Evolutionary conservation across 2,329 filamentous ascomycete genomes (phyloP).

Genomic region (Penicillium hordei): DNA sequence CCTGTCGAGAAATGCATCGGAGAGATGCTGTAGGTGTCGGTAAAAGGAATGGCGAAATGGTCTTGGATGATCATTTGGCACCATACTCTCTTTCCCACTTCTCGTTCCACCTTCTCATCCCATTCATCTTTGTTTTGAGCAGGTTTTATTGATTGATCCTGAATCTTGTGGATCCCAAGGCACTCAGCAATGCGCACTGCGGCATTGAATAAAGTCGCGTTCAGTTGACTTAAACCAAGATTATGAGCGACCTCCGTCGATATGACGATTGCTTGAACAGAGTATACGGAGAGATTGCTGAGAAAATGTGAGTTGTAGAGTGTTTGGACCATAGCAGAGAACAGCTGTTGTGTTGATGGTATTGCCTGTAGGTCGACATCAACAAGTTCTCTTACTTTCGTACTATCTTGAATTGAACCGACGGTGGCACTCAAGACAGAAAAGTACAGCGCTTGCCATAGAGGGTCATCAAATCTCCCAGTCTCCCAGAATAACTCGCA

Average conservation of each 20-base stretch:
- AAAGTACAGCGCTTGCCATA: conserved; percentile 29
- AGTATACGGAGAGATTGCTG: conserved; percentile 31
- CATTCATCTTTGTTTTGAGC: conserved; percentile 21
- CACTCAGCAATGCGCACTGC: conserved; percentile 40
- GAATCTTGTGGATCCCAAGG: conserved; percentile 30
- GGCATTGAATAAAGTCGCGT: conserved; percentile 37
- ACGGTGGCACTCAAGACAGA: conserved; percentile 26
- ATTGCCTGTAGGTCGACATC: conserved; percentile 23
- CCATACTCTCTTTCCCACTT: conserved; percentile 41
- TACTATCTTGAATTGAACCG: conserved; percentile 27
- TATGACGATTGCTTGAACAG: conserved; percentile 40
- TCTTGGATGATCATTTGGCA: conserved; percentile 42
- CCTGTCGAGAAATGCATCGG: conserved; percentile 38
- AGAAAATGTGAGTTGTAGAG: conserved; percentile 37
- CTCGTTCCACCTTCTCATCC: conserved; percentile 29
- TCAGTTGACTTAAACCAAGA: conserved; percentile 38
- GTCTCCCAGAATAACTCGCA: conserved; percentile 27
- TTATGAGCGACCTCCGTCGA: conserved; percentile 42
- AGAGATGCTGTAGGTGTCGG: conserved; percentile 40
- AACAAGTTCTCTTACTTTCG: conserved; percentile 16
- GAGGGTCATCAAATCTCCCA: conserved; percentile 25
- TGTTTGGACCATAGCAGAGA: conserved; percentile 35
- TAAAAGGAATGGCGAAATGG: conserved; percentile 39
- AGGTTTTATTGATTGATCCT: conserved; percentile 13
- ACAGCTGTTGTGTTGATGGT: conserved; percentile 28